Evolutionary conservation across 345 rosid species (phyloP), one percentile per base, ranked within the genome.

Genomic region (Brassica carinata): DNA sequence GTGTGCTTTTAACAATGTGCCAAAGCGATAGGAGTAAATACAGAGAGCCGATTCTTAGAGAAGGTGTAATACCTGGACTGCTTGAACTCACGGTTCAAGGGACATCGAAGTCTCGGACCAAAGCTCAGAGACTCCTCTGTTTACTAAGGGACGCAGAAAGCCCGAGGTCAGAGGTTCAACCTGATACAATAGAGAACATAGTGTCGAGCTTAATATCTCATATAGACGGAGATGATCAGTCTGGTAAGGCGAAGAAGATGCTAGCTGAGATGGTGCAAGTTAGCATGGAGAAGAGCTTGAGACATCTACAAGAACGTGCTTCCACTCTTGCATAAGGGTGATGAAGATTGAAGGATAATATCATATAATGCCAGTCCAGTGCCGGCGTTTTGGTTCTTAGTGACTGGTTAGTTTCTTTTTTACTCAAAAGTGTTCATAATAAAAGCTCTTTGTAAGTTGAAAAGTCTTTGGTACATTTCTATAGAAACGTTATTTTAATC

Each of bases 21-120:
- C 89, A 96, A 85, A 90, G 93, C 11, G 94, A 96, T 67, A 85
- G 99, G 36, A 86, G 93, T 87, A 93, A 83, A 87, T 96, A 89
- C 73, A 85, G 98, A 82, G 94, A 92, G 83, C 98, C 92, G 2
- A 96, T 96, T 72, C 92, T 96, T 5, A 80, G 77, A 87, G 99
- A 96, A 89, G 99, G 99, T 64, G 99, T 92, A 9, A 96, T 96
- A 72, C 99, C 99, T 0, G 99, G 99, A 67, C 85, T 96, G n/a
- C 98, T 96, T 0, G 98, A 96, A 87, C 94, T 96, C 3, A 96
- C 98, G 5, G 98, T 96, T 62, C 98, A 93, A 85, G 99, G 99
- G 61, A 89, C 99, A 2, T 86, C 93, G 1, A 92, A 92, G 82
- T 87, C 97, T 64, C 96, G 86, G 76, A 71, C 71, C 19, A 96